Percentiles rank a stretch among this genome's conserved stretches.
Evolutionary conservation across 2,329 filamentous ascomycete genomes (phyloP).

Genomic region (Fusarium scirpi): DNA sequence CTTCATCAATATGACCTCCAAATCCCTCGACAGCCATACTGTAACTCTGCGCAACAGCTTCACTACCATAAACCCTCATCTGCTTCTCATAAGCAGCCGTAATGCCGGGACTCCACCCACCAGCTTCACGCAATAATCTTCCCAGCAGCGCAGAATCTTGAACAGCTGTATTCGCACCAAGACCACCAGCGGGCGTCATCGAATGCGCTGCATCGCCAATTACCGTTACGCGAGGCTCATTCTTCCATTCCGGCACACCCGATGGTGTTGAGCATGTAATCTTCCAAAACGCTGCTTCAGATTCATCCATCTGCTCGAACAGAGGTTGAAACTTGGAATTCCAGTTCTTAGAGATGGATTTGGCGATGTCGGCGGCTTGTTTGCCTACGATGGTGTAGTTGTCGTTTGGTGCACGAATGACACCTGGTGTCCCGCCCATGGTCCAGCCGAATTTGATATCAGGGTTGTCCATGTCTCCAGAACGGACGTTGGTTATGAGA

Average conservation of each 20-base stretch:
- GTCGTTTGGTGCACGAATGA: constrained; percentile 69
- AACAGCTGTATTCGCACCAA: constrained; percentile 69
- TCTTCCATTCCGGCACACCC: constrained; percentile 71
- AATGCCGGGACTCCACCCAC: constrained; percentile 65
- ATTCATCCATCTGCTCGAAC: constrained; percentile 68
- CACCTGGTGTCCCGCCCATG: constrained; percentile 67
- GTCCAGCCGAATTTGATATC: constrained; percentile 72
- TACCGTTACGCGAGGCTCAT: constrained; percentile 67
- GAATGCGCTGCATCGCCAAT: constrained; percentile 69
- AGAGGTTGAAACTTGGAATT: constrained; percentile 66
- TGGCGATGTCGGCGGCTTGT: constrained; percentile 69
- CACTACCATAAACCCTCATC: constrained; percentile 71
- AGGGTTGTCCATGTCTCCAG: constrained; percentile 69
- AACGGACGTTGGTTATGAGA: constrained; percentile 73
- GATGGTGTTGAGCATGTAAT: constrained; percentile 72
- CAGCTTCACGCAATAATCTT: constrained; percentile 62
- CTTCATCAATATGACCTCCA: constrained; percentile 61
- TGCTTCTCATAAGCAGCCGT: constrained; percentile 69
- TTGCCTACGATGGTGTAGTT: constrained; percentile 69
- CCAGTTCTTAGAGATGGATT: constrained; percentile 65
- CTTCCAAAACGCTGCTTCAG: constrained; percentile 73
- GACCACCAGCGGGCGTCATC: constrained; percentile 69
- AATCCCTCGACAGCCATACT: constrained; percentile 58
- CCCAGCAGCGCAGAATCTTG: constrained; percentile 67
- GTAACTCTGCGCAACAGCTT: constrained; percentile 68